Base-by-base conservation (phyloP, 805 yeast genomes). In the Candida nanaspora region DNA sequence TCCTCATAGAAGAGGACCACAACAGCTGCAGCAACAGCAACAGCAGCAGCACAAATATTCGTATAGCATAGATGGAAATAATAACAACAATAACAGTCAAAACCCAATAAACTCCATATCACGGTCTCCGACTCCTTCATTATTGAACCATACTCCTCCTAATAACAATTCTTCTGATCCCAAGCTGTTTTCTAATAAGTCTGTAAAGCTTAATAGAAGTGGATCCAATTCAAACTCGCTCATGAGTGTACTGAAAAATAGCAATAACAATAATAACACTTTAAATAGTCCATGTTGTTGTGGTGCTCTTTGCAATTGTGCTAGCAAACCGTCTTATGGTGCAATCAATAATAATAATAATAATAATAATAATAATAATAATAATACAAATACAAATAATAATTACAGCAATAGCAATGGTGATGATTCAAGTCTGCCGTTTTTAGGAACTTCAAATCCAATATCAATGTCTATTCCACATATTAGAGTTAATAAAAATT, bases 401-500 rank as follows among this genome's bases (percentile, higher is more conserved):
- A 31, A 31, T 22, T 23, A 22, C 21, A n/a, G 29, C 14, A 7
- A 25, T 4, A 21, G 11, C 20, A 14, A 33, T 20, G 28, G n/a
- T 4, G 36, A 33, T 15, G 11, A 31, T 9, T 21, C 31, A 6
- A 13, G 6, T 13, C 14, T 14, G 14, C 35, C 26, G 11, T 32
- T 32, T 20, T 18, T 20, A 20, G 10, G 16, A 30, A 30, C 10
- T 16, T 11, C 10, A 11, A 15, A n/a, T 11, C 22, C 30, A 10
- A n/a, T 19, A 18, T 11, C 38, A 18, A 27, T 6, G 11, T 5
- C 31, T 25, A 16, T 37, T 15, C 42, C 42, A 16, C 40, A 41
- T 37, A 19, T 42, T 34, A 40, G 33, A 40, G 18, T 28, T 16
- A 41, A 20, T 33, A 26, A 30, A n/a, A 6, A 31, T 3, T 26